phyloP scores from a whole-genome alignment of 352 stramenopile species.

The Pythium aquatile region DNA sequence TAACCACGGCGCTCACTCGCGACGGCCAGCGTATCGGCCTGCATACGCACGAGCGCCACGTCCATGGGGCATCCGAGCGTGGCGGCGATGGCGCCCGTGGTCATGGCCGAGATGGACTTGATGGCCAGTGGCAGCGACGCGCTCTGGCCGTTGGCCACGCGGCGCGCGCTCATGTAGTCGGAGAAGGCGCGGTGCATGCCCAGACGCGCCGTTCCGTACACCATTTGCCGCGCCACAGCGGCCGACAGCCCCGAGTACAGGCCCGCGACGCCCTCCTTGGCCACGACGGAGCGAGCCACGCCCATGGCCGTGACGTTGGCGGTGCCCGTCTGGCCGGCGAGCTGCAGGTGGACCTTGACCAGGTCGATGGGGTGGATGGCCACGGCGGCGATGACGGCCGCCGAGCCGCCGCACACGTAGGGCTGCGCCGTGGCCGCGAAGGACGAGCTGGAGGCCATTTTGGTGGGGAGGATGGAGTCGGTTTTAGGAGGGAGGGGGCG shows the following conservation, averaged over 20 bases:
- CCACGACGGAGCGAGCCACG: constrained; percentile 78
- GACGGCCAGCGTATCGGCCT: constrained; percentile 95
- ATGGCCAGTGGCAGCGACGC: constrained; percentile 66
- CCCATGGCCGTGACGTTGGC: constrained; percentile 70
- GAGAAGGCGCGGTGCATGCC: constrained; percentile 85
- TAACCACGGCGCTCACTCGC: constrained; percentile 94
- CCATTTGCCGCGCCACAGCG: constrained; percentile 81
- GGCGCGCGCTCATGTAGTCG: constrained; percentile 70
- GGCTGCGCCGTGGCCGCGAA: constrained; percentile 62
- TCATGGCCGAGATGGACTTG: constrained; percentile 76
- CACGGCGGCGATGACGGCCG: constrained; percentile 70
- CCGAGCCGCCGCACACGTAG: constrained; percentile 76
- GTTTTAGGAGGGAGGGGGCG: too few species aligned
- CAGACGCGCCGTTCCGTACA: constrained; percentile 82
- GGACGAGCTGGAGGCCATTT: constrained; percentile 39
- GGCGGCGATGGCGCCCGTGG: constrained; percentile 88
- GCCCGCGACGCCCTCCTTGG: constrained; percentile 74
- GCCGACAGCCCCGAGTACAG: constrained; percentile 85
- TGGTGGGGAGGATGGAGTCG: background rate
- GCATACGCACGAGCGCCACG: constrained; percentile 97
- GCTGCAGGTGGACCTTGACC: constrained; percentile 89
- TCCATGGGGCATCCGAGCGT: constrained; percentile 98
- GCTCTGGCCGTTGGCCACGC: constrained; percentile 67
- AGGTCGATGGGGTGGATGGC: constrained; percentile 91
- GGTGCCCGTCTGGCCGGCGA: constrained; percentile 74